These are phyloP conservation scores for sorghum (Sorghum bicolor) DNA, from an alignment of 176 grass and related monocot species.

Conservation along the genomic window DNA sequence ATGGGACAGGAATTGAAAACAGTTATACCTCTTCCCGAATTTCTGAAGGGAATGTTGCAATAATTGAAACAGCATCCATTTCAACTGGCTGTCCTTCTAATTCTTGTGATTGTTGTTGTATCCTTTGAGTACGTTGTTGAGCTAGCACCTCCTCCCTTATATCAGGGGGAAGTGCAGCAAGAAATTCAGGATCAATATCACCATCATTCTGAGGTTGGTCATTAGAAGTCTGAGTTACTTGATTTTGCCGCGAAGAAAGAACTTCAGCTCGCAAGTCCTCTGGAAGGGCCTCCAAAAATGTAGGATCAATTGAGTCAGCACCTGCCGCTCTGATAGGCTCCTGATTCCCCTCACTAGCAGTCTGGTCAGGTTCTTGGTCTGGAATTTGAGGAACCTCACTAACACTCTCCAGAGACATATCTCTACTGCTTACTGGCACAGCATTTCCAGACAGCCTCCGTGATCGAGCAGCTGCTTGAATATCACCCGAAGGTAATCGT, in stretches of 20 bases:
- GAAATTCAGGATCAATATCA: slow-evolving; percentile 99
- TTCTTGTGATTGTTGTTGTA: slow-evolving; percentile 85
- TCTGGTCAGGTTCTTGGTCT: slow-evolving; percentile 65
- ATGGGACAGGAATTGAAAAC: neutral
- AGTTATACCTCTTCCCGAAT: slow-evolving; percentile 92
- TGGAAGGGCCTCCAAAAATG: slow-evolving; percentile 98
- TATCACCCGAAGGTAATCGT: slow-evolving; percentile 59
- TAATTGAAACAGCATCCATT: slow-evolving; percentile 98
- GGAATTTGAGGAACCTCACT: slow-evolving; percentile 69
- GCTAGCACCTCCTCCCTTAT: slow-evolving; percentile 90
- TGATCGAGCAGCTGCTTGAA: slow-evolving; percentile 47
- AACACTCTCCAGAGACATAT: slow-evolving; percentile 77
- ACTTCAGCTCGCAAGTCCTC: slow-evolving; percentile 93
- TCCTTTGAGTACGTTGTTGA: slow-evolving; percentile 88
- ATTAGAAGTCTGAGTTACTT: slow-evolving; percentile 68
- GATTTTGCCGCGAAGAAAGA: slow-evolving; percentile 94
- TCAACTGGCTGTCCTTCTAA: slow-evolving; percentile 96
- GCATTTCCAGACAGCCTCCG: slow-evolving; percentile 58
- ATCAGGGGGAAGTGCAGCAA: slow-evolving; percentile 98
- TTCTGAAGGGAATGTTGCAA: slow-evolving; percentile 96
- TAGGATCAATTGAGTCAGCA: slow-evolving; percentile 83
- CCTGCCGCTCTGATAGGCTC: slow-evolving; percentile 49
- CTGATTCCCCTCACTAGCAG: slow-evolving; percentile 44
- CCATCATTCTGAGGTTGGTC: slow-evolving; percentile 75
- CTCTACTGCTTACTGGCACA: slow-evolving; percentile 42